Conservation (phyloP, 305 asterid species). For the Euphrasia arctica region DNA sequence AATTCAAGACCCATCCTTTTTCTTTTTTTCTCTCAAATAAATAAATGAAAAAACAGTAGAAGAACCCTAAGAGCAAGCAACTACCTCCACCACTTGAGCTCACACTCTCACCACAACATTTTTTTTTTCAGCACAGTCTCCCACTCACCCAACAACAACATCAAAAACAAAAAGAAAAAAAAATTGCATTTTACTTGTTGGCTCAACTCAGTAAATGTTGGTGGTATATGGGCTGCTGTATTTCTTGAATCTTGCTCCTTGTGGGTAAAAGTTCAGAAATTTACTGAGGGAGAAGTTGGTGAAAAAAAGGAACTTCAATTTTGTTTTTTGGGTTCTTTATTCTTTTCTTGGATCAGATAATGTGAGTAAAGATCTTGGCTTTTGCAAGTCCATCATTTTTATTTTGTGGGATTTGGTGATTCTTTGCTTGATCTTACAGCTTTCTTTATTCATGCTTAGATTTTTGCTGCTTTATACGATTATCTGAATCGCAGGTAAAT, state of each 20-base stretch:
- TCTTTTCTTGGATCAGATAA: constrained; percentile 48
- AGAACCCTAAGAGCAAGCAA: constrained; percentile 30
- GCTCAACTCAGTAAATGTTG: constrained; percentile 23
- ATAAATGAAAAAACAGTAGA: constrained; percentile 5
- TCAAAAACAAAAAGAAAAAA: no score
- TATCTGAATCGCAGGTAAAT: constrained; percentile 34
- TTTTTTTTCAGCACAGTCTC: constrained; percentile 26
- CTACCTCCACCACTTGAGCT: constrained; percentile 38
- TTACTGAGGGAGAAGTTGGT: constrained; percentile 28
- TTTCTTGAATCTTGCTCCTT: constrained; percentile 27
- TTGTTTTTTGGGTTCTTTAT: constrained; percentile 25
- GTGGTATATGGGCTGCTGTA: constrained; percentile 22
- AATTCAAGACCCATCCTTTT: neutral
- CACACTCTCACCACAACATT: constrained; percentile 23
- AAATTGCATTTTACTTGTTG: constrained; percentile 17
- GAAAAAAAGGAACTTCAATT: constrained; percentile 2
- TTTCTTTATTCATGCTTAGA: constrained; percentile 28
- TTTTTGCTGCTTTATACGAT: constrained; percentile 27
- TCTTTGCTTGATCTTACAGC: constrained; percentile 43
- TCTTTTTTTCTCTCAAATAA: neutral
- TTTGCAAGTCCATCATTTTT: constrained; percentile 15
- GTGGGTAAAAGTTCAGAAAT: constrained; percentile 20
- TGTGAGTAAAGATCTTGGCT: constrained; percentile 51
- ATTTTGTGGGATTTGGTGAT: constrained; percentile 31
- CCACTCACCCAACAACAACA: constrained; percentile 4